Evolutionary conservation across 805 yeast genomes (phyloP), one percentile per base, ranked within the genome.

Genomic region (Lipomyces starkeyi): DNA sequence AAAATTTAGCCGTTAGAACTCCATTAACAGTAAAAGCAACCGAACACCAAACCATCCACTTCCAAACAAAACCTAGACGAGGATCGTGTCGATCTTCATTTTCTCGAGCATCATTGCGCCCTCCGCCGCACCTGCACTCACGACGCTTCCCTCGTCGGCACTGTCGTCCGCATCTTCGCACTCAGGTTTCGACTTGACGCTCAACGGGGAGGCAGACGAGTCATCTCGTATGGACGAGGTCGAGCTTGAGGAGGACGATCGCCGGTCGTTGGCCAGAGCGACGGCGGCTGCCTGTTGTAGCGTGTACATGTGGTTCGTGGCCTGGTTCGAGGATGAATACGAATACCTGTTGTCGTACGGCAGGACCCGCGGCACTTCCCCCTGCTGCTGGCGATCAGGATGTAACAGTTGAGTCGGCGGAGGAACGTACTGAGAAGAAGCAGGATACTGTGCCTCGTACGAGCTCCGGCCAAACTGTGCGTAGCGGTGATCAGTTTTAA

Each of bases 61-160:
- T 43, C 49, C 49, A 43, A 43, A 17, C 4, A 43, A 43, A 43
- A 8, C 11, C 22, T 57, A 68, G 4, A 65, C 71, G 20, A 68
- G 62, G 27, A 68, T 68, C 17, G 69, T 68, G 55, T 59, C 64
- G 57, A 68, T 68, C 35, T 68, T 68, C 71, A 68, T 68, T 52
- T 62, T 62, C 49, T 68, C 71, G 11, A 68, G 67, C 71, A 68
- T 68, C 63, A 59, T 61, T 6, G 71, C 71, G 17, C 71, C 71
- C 47, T 68, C 69, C 8, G 65, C 71, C 4, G 69, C 64, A 8
- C 65, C 54, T 6, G 64, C 63, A 54, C 63, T 58, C n/a, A 66
- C 59, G 27, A 57, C 66, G 22, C 64, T 61, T 14, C 63, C 66
- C 43, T 54, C 71, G 47, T 62, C 64, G 17, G 58, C 64, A 56